phyloP scores from a whole-genome alignment of 768 basidiomycete genomes.

The Cystobasidium tubakii region DNA sequence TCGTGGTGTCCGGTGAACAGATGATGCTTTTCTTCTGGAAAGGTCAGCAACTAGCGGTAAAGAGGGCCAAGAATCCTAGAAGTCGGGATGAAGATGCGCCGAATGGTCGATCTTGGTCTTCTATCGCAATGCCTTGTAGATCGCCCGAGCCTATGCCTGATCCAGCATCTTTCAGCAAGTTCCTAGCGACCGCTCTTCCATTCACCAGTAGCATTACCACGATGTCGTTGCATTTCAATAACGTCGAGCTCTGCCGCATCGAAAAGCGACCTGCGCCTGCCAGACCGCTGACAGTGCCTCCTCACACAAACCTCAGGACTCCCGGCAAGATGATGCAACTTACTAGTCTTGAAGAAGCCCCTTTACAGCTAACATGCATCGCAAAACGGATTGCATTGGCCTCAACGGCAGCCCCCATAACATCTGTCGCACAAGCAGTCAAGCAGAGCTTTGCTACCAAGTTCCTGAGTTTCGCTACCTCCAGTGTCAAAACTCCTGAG shows the following conservation, averaged over 20 bases:
- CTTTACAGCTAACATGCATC: conserved; percentile 70
- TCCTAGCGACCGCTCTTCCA: conserved; percentile 82
- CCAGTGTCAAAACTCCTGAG: conserved; percentile 16
- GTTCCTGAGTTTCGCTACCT: conserved; percentile 20
- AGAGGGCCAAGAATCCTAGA: conserved; percentile 48
- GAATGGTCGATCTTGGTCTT: conserved; percentile 61
- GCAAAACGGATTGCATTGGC: conserved; percentile 65
- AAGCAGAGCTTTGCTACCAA: conserved; percentile 10
- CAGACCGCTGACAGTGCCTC: conserved; percentile 51
- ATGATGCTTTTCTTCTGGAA: conserved; percentile 98
- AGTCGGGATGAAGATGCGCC: conserved; percentile 42
- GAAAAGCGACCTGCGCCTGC: conserved; percentile 60
- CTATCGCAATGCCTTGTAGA: conserved; percentile 80
- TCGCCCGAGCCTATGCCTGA: conserved; percentile 72
- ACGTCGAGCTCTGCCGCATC: conserved; percentile 54
- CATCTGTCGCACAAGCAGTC: conserved; percentile 50
- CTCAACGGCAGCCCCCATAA: conserved; percentile 47
- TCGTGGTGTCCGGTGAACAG: conserved; percentile 57
- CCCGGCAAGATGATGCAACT: conserved; percentile 30
- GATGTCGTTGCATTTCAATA: conserved; percentile 76
- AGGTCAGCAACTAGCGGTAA: conserved; percentile 50
- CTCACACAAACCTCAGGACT: not conserved
- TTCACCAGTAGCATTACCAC: conserved; percentile 77
- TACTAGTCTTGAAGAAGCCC: conserved; percentile 49
- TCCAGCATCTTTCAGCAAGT: conserved; percentile 76